These are phyloP conservation scores for Asterionellopsis glacialis DNA, from an alignment of 108 stramenopile genomes.

Conservation along the genomic window DNA sequence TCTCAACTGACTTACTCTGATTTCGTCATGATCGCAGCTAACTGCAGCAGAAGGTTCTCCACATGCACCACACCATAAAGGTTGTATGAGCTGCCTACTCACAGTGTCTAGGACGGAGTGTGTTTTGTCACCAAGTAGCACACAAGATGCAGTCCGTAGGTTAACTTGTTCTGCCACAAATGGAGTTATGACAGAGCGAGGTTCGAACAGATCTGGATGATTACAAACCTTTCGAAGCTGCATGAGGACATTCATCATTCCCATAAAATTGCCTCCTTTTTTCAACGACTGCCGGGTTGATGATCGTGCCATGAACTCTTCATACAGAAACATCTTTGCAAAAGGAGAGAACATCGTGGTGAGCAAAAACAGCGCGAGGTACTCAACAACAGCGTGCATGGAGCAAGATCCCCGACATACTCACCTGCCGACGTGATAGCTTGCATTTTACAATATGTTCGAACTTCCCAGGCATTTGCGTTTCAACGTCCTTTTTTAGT, in stretches of 20 bases:
- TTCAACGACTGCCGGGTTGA: conserved; percentile 83
- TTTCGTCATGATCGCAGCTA: conserved; percentile 33
- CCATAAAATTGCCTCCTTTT: conserved; percentile 91
- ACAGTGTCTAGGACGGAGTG: conserved; percentile 30
- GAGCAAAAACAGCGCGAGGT: not conserved
- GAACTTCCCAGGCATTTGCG: conserved; percentile 94
- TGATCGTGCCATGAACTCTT: conserved; percentile 96
- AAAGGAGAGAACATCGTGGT: not conserved
- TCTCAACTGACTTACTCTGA: conserved; percentile 32
- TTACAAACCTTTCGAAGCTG: conserved; percentile 99
- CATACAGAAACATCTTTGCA: conserved; percentile 85
- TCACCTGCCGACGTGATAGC: conserved; percentile 86
- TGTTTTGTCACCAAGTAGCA: conserved; percentile 33
- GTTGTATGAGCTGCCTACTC: conserved; percentile 32
- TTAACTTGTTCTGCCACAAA: conserved; percentile 71
- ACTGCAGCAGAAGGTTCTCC: conserved; percentile 40
- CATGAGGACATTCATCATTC: conserved; percentile 99
- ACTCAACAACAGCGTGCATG: not conserved
- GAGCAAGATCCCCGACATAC: not conserved
- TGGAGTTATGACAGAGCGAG: conserved; percentile 89
- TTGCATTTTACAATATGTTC: conserved; percentile 94
- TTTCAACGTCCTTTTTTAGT: conserved; percentile 96
- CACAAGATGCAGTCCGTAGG: conserved; percentile 34
- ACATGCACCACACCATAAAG: conserved; percentile 57
- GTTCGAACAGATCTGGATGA: conserved; percentile 98